Evolutionary conservation across 371 early-diverging fungal species (phyloP), one percentile per base, ranked within the genome.

Genomic region (Mucor saturninus): DNA sequence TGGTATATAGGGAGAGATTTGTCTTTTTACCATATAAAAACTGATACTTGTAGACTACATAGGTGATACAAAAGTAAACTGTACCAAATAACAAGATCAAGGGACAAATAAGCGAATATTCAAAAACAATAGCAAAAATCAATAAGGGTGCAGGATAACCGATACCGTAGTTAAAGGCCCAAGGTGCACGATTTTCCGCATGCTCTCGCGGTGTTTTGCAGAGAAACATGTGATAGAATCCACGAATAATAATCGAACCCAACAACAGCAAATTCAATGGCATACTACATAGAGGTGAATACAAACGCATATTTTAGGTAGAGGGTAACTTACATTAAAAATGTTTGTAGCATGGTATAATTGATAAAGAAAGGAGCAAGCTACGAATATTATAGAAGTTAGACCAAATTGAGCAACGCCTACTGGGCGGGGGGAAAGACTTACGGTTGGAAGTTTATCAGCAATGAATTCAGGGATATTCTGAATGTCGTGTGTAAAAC

Each of bases 21-120:
- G 21, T 21, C 21, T 14, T 38, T 56, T 65, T 76, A 80, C 81
- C 93, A 76, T 94, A 95, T 50, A 91, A 80, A 26, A 91, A 80
- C 64, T 89, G 87, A 69, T 94, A 90, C 73, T 97, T 97, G 85
- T 88, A 91, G 10, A 95, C 89, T 26, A 95, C 65, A 45, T 89
- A 92, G 5, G 89, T 89, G 21, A 92, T 76, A 13, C 81, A 80
- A 73, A 90, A 97, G 70, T 92, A 96, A 2, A 91, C 42, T 0
- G 86, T 75, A 4, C 93, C 93, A 67, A 95, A 91, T 0, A 91
- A 61, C 26, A 95, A 76, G 26, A 95, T 91, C 14, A 96, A 65
- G 0, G 98, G 98, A 50, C 89, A 85, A 31, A 96, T 90, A n/a
- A 88, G 86, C 26, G 93, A 89, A 72, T 97, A 97, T 14, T 89